Evolutionary conservation across 2,329 filamentous ascomycete genomes (phyloP).

Genomic region (Chrysoporthe deuterocubensis): DNA sequence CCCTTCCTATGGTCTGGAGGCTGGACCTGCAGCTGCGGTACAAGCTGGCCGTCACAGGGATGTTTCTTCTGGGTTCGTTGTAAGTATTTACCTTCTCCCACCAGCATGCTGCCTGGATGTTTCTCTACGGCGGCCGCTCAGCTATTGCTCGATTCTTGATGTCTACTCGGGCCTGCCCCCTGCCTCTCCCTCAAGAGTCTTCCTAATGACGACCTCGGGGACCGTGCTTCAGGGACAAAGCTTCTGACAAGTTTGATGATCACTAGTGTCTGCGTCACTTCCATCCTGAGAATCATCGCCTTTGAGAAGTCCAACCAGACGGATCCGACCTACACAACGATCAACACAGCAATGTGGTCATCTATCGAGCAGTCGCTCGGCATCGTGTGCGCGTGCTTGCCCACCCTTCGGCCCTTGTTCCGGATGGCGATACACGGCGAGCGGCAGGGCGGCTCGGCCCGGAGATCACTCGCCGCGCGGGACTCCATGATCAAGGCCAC

Average conservation of each 20-base stretch:
- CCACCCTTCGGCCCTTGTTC: constrained; percentile 15
- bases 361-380: constrained; percentile 13
- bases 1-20: constrained; percentile 17
- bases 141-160: neutral
- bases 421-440: neutral
- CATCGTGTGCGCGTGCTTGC: constrained; percentile 19
- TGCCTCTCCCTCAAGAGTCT: too few species aligned
- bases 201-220: too few species aligned
- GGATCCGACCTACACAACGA: constrained; percentile 17
- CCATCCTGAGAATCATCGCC: constrained; percentile 14
- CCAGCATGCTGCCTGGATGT: neutral
- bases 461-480: neutral
- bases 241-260: too few species aligned
- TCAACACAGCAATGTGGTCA: constrained; percentile 19
- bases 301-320: neutral
- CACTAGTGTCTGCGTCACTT: constrained; percentile 12
- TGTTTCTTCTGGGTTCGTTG: constrained; percentile 18
- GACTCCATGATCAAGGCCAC: neutral
- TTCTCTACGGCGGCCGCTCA: neutral
- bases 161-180: neutral
- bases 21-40: constrained; percentile 2
- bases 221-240: too few species aligned
- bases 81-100: neutral
- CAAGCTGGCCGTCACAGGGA: constrained; percentile 12
- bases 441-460: neutral